Percentiles rank a stretch among this genome's conserved stretches.
Evolutionary conservation across 768 basidiomycete species (phyloP).

Genomic region (Boletus subparvulus): DNA sequence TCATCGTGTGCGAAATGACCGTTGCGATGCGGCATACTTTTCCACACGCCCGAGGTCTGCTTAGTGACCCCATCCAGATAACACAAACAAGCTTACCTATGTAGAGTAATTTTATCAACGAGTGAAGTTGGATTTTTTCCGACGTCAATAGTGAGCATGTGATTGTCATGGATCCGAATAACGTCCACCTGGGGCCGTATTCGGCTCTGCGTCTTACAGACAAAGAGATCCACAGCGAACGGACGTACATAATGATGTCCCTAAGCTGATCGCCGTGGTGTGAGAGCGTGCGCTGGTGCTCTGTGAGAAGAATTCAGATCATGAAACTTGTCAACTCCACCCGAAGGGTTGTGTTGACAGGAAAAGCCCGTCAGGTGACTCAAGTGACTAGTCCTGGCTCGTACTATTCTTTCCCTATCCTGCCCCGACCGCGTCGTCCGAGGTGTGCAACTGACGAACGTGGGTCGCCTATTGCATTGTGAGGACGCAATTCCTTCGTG

Average conservation of each 20-base stretch:
- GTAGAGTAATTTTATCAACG: neutral
- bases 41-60: neutral
- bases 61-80: too few relatives aligned
- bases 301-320: conserved; percentile 9
- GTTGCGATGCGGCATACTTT: neutral
- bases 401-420: conserved; percentile 2
- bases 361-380: conserved; percentile 1
- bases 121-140: neutral
- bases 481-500: neutral
- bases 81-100: neutral
- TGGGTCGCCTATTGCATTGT: too few relatives aligned
- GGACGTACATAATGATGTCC: conserved; percentile 12
- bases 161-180: neutral
- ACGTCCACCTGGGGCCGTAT: neutral
- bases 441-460: neutral
- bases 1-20: neutral
- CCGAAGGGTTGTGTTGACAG: conserved; percentile 12
- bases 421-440: neutral
- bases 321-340: conserved; percentile 5
- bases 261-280: conserved; percentile 26
- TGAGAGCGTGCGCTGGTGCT: conserved; percentile 18
- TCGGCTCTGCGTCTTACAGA: neutral
- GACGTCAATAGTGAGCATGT: neutral
- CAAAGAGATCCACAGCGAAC: neutral
- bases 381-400: conserved; percentile 1